Evolutionary conservation across 2,329 filamentous ascomycete species (phyloP).

Genomic region (Colletotrichum limetticola): DNA sequence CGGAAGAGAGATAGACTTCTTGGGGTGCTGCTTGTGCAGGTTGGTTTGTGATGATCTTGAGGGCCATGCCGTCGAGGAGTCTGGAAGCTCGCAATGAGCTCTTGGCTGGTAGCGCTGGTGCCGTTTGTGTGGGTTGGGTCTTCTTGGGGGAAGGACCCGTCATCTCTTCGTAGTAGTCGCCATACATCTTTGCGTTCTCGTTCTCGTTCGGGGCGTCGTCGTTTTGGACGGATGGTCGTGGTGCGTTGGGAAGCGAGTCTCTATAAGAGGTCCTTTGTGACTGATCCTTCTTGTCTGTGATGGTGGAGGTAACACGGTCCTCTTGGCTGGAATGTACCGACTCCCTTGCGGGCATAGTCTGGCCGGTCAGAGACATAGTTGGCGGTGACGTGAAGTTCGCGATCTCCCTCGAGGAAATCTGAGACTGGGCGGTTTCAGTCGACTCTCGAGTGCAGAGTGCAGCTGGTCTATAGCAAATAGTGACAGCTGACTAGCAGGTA

Average conservation of each 20-base stretch:
- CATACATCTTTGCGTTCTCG: constrained; percentile 35
- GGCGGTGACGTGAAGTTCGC: constrained; percentile 17
- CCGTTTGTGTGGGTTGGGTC: constrained; percentile 35
- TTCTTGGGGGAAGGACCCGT: constrained; percentile 34
- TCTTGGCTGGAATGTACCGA: constrained; percentile 26
- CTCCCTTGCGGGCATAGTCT: constrained; percentile 35
- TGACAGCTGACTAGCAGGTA: constrained; percentile 1
- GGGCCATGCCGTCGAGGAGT: constrained; percentile 49
- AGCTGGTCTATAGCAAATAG: constrained; percentile 30
- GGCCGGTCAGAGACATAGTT: constrained; percentile 37
- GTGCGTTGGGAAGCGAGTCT: constrained; percentile 35
- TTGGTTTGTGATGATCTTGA: constrained; percentile 45
- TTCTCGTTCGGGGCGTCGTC: constrained; percentile 37
- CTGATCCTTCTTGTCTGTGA: constrained; percentile 12
- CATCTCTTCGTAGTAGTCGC: constrained; percentile 37
- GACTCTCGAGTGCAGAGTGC: not conserved
- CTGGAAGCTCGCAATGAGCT: constrained; percentile 61
- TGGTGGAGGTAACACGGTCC: constrained; percentile 5
- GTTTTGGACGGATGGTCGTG: constrained; percentile 27
- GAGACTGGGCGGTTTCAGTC: constrained; percentile 33
- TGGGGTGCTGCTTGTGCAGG: constrained; percentile 59
- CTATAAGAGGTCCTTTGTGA: constrained; percentile 34
- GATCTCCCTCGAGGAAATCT: constrained; percentile 30
- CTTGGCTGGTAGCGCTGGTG: constrained; percentile 61
- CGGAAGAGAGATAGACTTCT: constrained; percentile 72